Base-by-base conservation (phyloP, 306 rosid genomes). In the Datisca glomerata region DNA sequence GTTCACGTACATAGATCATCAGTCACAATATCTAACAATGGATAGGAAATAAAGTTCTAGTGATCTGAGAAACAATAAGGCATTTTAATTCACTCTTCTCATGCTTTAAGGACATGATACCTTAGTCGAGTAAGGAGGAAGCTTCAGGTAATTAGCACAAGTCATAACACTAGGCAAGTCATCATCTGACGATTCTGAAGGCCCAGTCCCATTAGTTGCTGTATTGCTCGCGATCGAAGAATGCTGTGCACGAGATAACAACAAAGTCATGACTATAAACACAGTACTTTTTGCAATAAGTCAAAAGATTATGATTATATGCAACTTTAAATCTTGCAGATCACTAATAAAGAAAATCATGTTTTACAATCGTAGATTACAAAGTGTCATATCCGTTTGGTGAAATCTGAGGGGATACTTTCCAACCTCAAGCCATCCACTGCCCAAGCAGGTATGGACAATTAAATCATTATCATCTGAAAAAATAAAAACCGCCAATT, bases 101-200 rank as follows among this genome's bases (percentile, higher is more conserved):
- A 2, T 6, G 19, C 5, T 7, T 43, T 21, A 18, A 18, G 21
- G 8, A 17, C 15, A 21, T 3, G 27, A 53, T 67, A 84, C 98
- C 96, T 91, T 91, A 66, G 94, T 84, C 8, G 98, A 91, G 66
- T 91, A 91, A 7, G 98, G 96, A 68, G 98, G 98, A 48, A 91
- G 98, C 69, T 91, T 91, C 57, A 91, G 68, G 74, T 91, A 91
- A 76, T 91, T 91, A 40, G 98, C 98, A 60, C 98, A 91, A 2
- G 98, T 91, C 98, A 91, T 91, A 43, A 91, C 98, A 73, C 98
- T 91, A 0, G 98, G 98, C 75, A 91, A 60, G 60, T 91, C 98
- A 43, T 91, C 96, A 57, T 91, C 98, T 12, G 94, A 92, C 32
- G 76, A 55, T 56, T 91, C 98, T 12, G 78, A 61, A 51, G 79